phyloP scores from a whole-genome alignment of 2,329 filamentous ascomycete genomes.

The Malbranchea zuffiana region DNA sequence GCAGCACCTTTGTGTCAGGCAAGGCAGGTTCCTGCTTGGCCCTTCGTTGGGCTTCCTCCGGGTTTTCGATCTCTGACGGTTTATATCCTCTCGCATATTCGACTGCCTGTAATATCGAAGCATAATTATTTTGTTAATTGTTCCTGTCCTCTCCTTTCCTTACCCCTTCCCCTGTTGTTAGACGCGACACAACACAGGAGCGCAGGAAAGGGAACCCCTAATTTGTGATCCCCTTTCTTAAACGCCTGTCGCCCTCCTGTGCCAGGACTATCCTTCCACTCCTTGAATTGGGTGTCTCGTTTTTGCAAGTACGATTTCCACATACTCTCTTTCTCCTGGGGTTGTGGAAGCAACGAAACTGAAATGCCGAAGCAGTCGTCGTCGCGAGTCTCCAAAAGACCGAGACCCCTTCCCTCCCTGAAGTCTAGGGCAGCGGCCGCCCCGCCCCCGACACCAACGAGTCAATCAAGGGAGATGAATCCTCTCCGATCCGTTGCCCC shows the following conservation, averaged over 20 bases:
- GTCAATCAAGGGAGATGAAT: constrained; percentile 11
- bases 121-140: constrained; percentile 2
- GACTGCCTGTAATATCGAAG: not conserved
- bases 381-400: constrained; percentile 11
- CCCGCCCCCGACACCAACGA: constrained; percentile 1
- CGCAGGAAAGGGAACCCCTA: not conserved
- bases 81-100: not conserved
- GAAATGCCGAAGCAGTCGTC: constrained; percentile 17
- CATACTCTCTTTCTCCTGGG: constrained; percentile 8
- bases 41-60: not conserved
- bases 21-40: constrained; percentile 4
- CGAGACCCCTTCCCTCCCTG: constrained; percentile 12
- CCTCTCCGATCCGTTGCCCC: constrained; percentile 7
- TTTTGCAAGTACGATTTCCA: constrained; percentile 4
- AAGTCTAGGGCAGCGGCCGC: constrained; percentile 4
- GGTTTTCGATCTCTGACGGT: no score
- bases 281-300: not conserved
- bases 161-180: not conserved
- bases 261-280: no score
- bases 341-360: constrained; percentile 9
- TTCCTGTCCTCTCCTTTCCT: not conserved
- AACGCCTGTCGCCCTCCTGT: not conserved
- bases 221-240: not conserved
- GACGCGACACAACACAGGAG: not conserved
- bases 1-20: constrained; percentile 5